These are phyloP conservation scores for Puccinellia tenuiflora DNA, from an alignment of 176 grass and related monocot species.

Conservation along the genomic window DNA sequence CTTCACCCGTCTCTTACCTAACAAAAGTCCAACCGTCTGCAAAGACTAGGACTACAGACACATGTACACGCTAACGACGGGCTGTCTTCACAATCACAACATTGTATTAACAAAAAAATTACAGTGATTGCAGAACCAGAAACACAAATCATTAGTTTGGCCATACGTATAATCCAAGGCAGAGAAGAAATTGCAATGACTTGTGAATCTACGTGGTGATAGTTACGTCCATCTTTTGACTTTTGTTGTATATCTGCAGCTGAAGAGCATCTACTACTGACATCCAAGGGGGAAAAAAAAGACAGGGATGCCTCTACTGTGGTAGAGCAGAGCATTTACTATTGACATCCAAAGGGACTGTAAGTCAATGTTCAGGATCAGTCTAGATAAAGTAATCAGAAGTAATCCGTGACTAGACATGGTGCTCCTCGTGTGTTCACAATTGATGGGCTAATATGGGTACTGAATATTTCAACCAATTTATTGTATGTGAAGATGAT, in stretches of 20 bases:
- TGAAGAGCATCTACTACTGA: not conserved
- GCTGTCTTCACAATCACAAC: not conserved
- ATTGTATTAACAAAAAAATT: not conserved
- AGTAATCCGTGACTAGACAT: not conserved
- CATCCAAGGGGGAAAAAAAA: not conserved
- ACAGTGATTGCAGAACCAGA: slow-evolving; percentile 19
- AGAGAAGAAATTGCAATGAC: slow-evolving; percentile 12
- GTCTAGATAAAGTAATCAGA: not conserved
- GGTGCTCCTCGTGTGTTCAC: not conserved
- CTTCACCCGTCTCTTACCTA: not conserved
- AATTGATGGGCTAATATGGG: no score
- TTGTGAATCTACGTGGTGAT: not conserved
- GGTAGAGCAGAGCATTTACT: not conserved
- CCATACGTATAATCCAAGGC: not conserved
- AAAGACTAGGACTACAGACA: not conserved
- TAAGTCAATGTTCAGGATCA: slow-evolving; percentile 14
- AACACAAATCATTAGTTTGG: slow-evolving; percentile 6
- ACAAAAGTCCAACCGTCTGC: not conserved
- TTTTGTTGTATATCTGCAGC: not conserved
- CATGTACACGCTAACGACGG: not conserved
- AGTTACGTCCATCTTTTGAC: not conserved
- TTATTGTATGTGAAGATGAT: not conserved
- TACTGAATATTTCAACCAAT: no score
- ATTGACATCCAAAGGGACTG: not conserved
- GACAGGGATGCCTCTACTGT: not conserved